Conservation (phyloP, 2,329 filamentous ascomycete species). For the Talaromyces funiculosus region DNA sequence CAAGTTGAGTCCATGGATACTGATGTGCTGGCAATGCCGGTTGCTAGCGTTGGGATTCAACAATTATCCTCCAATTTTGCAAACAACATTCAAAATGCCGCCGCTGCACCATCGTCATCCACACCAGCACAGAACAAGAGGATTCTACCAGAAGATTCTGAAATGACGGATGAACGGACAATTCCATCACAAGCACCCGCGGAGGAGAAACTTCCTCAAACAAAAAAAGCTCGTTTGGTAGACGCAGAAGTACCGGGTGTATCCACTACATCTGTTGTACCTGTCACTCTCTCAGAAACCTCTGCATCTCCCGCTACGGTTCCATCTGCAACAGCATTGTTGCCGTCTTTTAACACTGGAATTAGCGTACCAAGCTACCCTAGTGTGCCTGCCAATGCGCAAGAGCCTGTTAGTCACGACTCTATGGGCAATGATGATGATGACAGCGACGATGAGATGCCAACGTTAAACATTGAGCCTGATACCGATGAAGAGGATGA, state of each 20-base stretch:
- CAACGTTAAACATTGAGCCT: constrained; percentile 43
- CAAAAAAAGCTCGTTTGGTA: constrained; percentile 30
- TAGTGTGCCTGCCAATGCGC: not conserved
- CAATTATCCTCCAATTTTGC: not conserved
- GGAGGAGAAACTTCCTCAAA: constrained; percentile 14
- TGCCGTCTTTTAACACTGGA: not conserved
- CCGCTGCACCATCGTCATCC: constrained; percentile 1
- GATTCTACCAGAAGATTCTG: not conserved
- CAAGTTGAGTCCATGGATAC: constrained; percentile 8
- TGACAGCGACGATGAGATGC: constrained; percentile 46
- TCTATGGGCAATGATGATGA: constrained; percentile 29
- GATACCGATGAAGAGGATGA: constrained; percentile 43
- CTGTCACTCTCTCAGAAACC: constrained; percentile 18
- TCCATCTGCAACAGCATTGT: constrained; percentile 10
- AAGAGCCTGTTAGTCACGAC: not conserved
- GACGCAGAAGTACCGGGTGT: constrained; percentile 10
- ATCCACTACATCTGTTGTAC: constrained; percentile 10
- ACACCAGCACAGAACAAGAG: constrained; percentile 17
- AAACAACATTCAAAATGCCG: not conserved
- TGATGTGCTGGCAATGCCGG: not conserved
- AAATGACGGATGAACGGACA: not conserved
- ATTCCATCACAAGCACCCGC: constrained; percentile 6
- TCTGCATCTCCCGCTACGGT: constrained; percentile 14
- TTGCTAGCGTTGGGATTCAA: not conserved
- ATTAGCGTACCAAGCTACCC: not conserved